Evolutionary conservation across 2,329 filamentous ascomycete species (phyloP), one percentile per base, ranked within the genome.

Genomic region (Purpureocillium takamizusanense): DNA sequence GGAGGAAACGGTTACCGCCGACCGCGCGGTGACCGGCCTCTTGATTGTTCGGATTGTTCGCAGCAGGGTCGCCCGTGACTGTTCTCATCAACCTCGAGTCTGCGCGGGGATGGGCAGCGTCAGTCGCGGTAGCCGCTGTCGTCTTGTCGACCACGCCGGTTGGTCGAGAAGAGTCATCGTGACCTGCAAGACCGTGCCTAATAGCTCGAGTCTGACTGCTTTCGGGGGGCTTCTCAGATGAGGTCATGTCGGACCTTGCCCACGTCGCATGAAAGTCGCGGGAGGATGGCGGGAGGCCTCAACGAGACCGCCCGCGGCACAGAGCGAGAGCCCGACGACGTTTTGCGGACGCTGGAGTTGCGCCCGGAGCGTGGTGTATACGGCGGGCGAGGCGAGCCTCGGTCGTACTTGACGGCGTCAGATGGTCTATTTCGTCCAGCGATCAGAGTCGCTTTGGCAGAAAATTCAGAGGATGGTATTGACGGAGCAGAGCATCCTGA

Each of bases 1-100:
- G 52, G n/a, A 62, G 51, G 41, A 63, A 63, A 33, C 61, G 59
- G 11, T 55, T 49, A 34, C 51, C 54, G 11, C 44, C 43, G 29
- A 51, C 39, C 12, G 50, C 43, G 9, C 44, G 50, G 18, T 50
- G 49, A 33, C 49, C 57, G 6, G 40, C 52, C 45, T 57, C 51
- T 37, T 44, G 44, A 8, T 31, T 21, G 28, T 32, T 42, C 12
- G 28, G 44, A 8, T 31, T 21, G 28, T 32, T 42, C 12, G 28
- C 27, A 11, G 6, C 9, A 27, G 31, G 18, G n/a, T 38, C 41
- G 21, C 31, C 15, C 17, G 18, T 34, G 30, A 39, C n/a, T 14
- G 35, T 17, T 15, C 37, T 36, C 13, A 39, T n/a, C 25, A 28
- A 28, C 43, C 42, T 15, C 41, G 49, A 21, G 39, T 44, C 36